Base-by-base conservation (phyloP, 306 rosid species). In the Crataegus laevigata region DNA sequence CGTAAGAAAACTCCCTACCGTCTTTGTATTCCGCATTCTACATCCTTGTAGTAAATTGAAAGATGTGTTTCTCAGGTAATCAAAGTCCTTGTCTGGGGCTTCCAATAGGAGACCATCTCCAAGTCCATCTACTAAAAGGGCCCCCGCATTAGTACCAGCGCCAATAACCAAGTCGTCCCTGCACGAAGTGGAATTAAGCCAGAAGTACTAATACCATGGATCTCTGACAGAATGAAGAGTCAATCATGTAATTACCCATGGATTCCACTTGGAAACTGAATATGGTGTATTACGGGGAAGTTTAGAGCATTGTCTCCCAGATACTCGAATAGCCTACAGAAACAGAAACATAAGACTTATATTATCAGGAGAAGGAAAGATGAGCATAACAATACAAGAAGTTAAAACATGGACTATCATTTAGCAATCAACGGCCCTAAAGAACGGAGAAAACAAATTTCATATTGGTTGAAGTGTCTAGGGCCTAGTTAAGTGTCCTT, bases 11-110 rank as follows among this genome's bases (percentile, higher is more conserved):
- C 59, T 51, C 80, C 77, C 77, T 90, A 94, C 99, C 69, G 99
- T 94, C 84, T 94, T 94, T 26, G 99, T 94, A 64, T 94, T 94
- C 67, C 99, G 87, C 99, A 94, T 94, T 88, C 99, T 82, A 89
- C 99, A 94, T 58, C 99, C 99, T 85, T 94, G 99, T 65, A 94
- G 91, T 80, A 94, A 85, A 82, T 94, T 94, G 93, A 94, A 94
- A 75, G 99, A 94, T 63, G 99, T 92, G 57, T 90, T 88, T 78
- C 97, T 89, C 32, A 94, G 80, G 69, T 92, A 92, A 62, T 94
- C 96, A 59, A 94, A 90, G 80, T 94, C 99, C 82, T 90, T 84
- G 84, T 90, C 96, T 26, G 80, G 69, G 77, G 96, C 97, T 72
- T 94, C 99, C 55, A 94, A 67, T 57, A 94, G 91, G 82, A 94